Conservation (phyloP, 306 rosid species). For the Canavalia ensiformis region DNA sequence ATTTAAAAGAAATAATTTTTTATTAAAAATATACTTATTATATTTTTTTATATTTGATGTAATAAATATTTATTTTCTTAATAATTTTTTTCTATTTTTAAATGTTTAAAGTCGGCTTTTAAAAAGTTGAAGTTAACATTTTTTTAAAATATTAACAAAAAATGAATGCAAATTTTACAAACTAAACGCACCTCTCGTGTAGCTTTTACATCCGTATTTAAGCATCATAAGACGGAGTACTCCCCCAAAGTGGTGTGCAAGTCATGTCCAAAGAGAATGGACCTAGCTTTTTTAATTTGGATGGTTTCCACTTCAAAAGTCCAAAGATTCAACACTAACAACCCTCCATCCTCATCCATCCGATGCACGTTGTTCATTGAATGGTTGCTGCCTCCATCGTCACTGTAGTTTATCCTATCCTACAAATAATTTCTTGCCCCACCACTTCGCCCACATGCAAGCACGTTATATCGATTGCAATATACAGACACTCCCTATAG, state of each 20-base stretch:
- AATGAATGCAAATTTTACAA: not conserved
- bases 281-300: conserved; percentile 17
- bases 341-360: conserved; percentile 34
- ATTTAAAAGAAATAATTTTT: too few relatives aligned
- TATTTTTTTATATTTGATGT: too few relatives aligned
- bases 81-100: too few relatives aligned
- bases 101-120: too few relatives aligned
- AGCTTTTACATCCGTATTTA: not conserved
- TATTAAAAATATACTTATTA: too few relatives aligned
- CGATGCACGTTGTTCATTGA: conserved; percentile 43
- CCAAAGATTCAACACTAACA: conserved; percentile 14
- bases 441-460: conserved; percentile 50
- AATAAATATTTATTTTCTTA: too few relatives aligned
- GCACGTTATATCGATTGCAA: conserved; percentile 42
- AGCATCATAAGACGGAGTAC: not conserved
- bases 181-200: not conserved
- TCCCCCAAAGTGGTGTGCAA: conserved; percentile 18
- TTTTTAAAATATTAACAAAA: too few relatives aligned
- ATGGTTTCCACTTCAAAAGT: conserved; percentile 31
- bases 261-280: conserved; percentile 43
- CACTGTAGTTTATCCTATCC: conserved; percentile 19
- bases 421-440: conserved; percentile 43
- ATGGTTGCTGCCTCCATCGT: conserved; percentile 39
- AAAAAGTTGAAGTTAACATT: too few relatives aligned
- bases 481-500: conserved; percentile 7